A percentile compares a stretch with the other conserved stretches of the same genome.
phyloP scores from a whole-genome alignment of 257 asterid genomes.

The Salvia hispanica region DNA sequence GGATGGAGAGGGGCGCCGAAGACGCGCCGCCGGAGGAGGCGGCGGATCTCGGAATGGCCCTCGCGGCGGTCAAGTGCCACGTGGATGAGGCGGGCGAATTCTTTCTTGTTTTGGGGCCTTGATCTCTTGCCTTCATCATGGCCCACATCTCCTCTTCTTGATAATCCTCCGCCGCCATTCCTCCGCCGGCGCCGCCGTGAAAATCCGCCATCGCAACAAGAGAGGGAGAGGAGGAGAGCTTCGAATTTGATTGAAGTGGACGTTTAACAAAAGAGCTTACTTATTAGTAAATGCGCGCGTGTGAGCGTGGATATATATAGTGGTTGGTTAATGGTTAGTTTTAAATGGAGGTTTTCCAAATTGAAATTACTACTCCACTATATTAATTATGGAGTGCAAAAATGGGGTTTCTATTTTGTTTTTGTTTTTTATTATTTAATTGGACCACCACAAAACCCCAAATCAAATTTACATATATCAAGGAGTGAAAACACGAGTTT shows the following conservation, averaged over 20 bases:
- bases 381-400: no score
- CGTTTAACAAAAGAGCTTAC: background rate
- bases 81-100: slow-evolving; percentile 12
- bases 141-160: slow-evolving; percentile 47
- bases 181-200: slow-evolving; percentile 20
- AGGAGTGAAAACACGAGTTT: slow-evolving; percentile 29
- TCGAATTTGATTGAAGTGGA: background rate
- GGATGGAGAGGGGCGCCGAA: slow-evolving; percentile 40
- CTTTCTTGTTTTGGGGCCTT: slow-evolving; percentile 20
- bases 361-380: no score
- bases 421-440: no score
- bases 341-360: slow-evolving; percentile 18
- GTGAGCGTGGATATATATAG: background rate
- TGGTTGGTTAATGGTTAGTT: no score
- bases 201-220: slow-evolving; percentile 26
- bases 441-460: no score
- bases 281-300: background rate
- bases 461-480: no score
- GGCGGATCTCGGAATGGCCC: slow-evolving; percentile 29
- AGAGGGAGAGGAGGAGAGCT: background rate
- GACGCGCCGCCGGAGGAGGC: slow-evolving; percentile 20
- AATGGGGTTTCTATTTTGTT: no score
- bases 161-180: slow-evolving; percentile 27
- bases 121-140: slow-evolving; percentile 27
- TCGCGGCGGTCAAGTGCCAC: background rate